phyloP scores from a whole-genome alignment of 31 red algal species.

The Bonnemaisonia californica region DNA sequence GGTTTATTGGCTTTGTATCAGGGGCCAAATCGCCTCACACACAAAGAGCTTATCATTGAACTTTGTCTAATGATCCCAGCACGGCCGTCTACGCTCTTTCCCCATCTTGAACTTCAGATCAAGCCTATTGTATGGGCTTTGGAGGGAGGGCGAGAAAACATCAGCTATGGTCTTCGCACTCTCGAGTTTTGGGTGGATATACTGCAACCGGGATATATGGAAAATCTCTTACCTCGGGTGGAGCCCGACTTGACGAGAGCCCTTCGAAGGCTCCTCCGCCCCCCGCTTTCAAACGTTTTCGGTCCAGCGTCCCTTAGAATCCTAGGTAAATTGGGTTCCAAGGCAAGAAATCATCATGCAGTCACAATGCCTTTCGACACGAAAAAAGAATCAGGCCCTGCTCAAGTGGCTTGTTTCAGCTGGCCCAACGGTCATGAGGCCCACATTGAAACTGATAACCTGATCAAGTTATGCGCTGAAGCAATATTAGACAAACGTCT shows the following conservation, averaged over 20 bases:
- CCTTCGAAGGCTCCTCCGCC: conserved; percentile 61
- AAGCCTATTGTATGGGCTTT: conserved; percentile 85
- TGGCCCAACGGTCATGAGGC: conserved; percentile 46
- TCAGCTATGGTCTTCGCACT: conserved; percentile 71
- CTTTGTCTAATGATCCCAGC: conserved; percentile 93
- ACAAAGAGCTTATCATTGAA: conserved; percentile 89
- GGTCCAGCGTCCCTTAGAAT: conserved; percentile 56
- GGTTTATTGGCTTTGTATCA: conserved; percentile 71
- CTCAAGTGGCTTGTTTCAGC: conserved; percentile 19
- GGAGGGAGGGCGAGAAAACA: conserved; percentile 59
- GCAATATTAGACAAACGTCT: conserved; percentile 14
- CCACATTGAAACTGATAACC: conserved; percentile 32
- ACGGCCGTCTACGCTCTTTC: conserved; percentile 92
- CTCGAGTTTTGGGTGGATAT: conserved; percentile 99
- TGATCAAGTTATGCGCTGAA: conserved; percentile 47
- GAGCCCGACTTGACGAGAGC: conserved; percentile 69
- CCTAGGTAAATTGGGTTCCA: conserved; percentile 91
- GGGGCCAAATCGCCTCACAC: conserved; percentile 57
- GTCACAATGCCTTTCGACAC: conserved; percentile 26
- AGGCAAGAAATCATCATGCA: conserved; percentile 20
- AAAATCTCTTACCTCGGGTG: conserved; percentile 65
- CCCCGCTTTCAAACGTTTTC: conserved; percentile 20
- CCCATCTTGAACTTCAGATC: conserved; percentile 83
- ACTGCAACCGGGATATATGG: conserved; percentile 91
- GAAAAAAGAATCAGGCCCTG: conserved; percentile 1